Conservation (phyloP, 345 rosid species). For the Atalantia buxifolia region DNA sequence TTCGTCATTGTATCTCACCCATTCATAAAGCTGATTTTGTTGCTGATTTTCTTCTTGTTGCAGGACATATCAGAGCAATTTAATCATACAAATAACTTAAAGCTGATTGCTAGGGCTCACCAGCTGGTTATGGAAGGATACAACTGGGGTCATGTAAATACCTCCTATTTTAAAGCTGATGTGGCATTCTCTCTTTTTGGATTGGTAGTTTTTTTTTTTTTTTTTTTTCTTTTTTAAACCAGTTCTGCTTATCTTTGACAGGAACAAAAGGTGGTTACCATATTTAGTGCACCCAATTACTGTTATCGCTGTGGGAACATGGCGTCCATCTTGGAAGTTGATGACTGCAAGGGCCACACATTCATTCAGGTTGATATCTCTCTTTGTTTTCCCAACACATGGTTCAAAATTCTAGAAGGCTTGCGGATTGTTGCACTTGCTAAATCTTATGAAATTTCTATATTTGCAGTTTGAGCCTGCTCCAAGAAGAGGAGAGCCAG, state of each 20-base stretch:
- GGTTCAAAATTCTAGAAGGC: neutral
- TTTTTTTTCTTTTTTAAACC: neutral
- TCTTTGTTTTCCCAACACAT: neutral
- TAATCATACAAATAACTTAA: slow-evolving; percentile 81
- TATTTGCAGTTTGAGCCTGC: slow-evolving; percentile 92
- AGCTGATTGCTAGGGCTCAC: slow-evolving; percentile 93
- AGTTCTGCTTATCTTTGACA: slow-evolving; percentile 28
- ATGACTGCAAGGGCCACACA: slow-evolving; percentile 89
- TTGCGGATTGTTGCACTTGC: neutral
- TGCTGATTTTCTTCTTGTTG: slow-evolving; percentile 12
- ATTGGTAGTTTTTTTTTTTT: neutral
- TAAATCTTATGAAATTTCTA: neutral
- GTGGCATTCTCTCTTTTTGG: neutral
- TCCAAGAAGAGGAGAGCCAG: slow-evolving; percentile 97
- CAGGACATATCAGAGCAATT: slow-evolving; percentile 98
- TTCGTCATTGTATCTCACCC: neutral
- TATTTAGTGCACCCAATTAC: slow-evolving; percentile 95
- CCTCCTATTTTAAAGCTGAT: slow-evolving; percentile 7
- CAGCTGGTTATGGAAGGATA: slow-evolving; percentile 97
- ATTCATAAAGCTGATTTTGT: neutral
- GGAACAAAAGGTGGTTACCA: slow-evolving; percentile 97
- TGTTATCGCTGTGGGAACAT: slow-evolving; percentile 98
- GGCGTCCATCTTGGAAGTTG: slow-evolving; percentile 94
- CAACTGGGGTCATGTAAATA: slow-evolving; percentile 94
- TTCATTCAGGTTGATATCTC: slow-evolving; percentile 75